Base-by-base conservation (phyloP, 331 rosid species). In the Malus hybrid region DNA sequence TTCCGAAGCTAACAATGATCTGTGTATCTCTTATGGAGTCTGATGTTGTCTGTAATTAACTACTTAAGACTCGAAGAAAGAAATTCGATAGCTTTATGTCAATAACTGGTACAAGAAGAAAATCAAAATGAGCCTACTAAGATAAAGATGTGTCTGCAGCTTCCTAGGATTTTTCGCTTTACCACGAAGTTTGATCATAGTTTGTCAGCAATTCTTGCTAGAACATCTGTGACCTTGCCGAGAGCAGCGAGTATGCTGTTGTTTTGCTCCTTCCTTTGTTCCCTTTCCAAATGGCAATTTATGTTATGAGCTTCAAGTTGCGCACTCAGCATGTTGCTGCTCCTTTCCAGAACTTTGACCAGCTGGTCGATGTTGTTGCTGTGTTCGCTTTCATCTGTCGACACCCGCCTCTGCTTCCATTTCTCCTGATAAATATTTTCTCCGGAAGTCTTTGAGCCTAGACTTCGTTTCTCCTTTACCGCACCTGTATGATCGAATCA, bases 261-360 rank as follows among this genome's bases (percentile, higher is more conserved):
- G 10, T 10, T 42, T 16, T 61, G 77, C 31, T 61, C 77, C 61
- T 61, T 73, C 60, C 44, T 63, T 5, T 63, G 62, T 32, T 74
- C 77, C 50, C 77, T 74, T 4, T 62, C 77, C 70, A 63, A 46
- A 3, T 74, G 70, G 70, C 48, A 44, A 50, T 63, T 63, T 74
- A 62, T 76, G 79, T 79, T 87, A 71, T 80, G 84, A 79, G 82
- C 77, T 67, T 82, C 85, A 62, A 87, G 80, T 28, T 85, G 86
- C 20, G 81, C 74, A 78, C 77, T 84, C 74, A 87, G 74, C 65
- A 83, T 79, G 74, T 78, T 63, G n/a, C 69, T 66, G 15, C 82
- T 85, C 79, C 82, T 89, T 70, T 84, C 79, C 11, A 87, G 76
- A 22, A 72, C 54, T 56, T 73, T 82, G 80, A 83, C 46, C 48